Evolutionary conservation across 441 rosid species (phyloP).

Genomic region (Pelargonium exstipulatum): DNA sequence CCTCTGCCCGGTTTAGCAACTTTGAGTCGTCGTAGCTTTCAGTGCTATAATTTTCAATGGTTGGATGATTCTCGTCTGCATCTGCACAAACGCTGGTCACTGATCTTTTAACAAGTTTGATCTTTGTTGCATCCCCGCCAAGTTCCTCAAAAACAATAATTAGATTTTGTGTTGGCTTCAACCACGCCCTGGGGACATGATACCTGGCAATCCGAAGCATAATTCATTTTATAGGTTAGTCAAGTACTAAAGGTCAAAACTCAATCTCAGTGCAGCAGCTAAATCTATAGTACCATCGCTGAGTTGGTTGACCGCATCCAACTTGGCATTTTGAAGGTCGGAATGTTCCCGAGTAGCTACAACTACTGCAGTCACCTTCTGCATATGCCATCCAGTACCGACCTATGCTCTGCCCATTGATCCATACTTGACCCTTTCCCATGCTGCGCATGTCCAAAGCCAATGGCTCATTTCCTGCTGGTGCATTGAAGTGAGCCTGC

Average conservation of each 20-base stretch:
- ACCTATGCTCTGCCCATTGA: constrained; percentile 87
- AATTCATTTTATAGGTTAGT: constrained; percentile 2
- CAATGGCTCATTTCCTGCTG: constrained; percentile 83
- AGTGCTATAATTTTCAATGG: constrained; percentile 86
- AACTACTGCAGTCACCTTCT: constrained; percentile 62
- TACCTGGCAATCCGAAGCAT: constrained; percentile 44
- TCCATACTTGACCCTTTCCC: constrained; percentile 99
- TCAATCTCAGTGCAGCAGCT: not conserved
- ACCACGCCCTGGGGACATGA: constrained; percentile 87
- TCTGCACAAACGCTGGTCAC: constrained; percentile 78
- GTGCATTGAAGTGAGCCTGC: constrained; percentile 80
- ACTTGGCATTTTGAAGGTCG: constrained; percentile 71
- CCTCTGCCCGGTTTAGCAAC: constrained; percentile 69
- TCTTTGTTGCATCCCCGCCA: constrained; percentile 77
- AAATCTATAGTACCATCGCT: constrained; percentile 47
- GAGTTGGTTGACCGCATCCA: constrained; percentile 95
- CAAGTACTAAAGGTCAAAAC: not conserved
- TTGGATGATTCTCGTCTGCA: constrained; percentile 78
- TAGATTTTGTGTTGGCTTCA: constrained; percentile 75
- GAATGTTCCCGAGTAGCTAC: constrained; percentile 69
- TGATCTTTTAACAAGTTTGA: constrained; percentile 78
- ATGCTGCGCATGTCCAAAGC: constrained; percentile 96
- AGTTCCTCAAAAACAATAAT: constrained; percentile 88
- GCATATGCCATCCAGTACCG: constrained; percentile 94
- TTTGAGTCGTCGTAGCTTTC: constrained; percentile 88